A percentile compares a stretch with the other conserved stretches of the same genome.
These are phyloP conservation scores for Penicillium sp. DNA, from an alignment of 2,329 filamentous ascomycete species.

Conservation along the genomic window DNA sequence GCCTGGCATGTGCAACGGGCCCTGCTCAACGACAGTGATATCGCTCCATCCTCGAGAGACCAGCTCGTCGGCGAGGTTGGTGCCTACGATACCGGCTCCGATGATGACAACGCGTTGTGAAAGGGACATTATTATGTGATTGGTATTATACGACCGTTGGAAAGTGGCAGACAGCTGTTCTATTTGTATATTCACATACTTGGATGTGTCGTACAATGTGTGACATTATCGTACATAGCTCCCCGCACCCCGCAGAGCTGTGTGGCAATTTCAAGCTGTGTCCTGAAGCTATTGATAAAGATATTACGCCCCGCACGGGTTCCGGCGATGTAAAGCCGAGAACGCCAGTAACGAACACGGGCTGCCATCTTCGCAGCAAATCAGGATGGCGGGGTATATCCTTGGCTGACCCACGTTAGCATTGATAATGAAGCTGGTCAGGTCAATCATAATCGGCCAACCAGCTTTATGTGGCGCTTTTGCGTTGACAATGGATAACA, in stretches of 20 bases:
- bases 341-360: not conserved
- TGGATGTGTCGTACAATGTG: not conserved
- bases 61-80: slow-evolving; percentile 57
- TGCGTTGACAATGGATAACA: not conserved
- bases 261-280: not conserved
- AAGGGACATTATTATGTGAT: slow-evolving; percentile 23
- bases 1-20: slow-evolving; percentile 54
- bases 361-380: not conserved
- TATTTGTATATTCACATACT: slow-evolving; percentile 3
- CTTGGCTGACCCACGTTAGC: not conserved
- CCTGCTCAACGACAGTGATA: slow-evolving; percentile 58
- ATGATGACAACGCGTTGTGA: slow-evolving; percentile 49
- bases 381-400: not conserved
- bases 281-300: not conserved
- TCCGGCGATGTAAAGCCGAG: slow-evolving; percentile 8
- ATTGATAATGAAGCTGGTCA: not conserved
- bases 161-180: not conserved
- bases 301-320: slow-evolving; percentile 8
- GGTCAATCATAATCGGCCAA: not conserved
- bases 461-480: not conserved
- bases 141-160: not conserved
- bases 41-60: slow-evolving; percentile 54
- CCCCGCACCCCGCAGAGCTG: not conserved
- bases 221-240: not conserved
- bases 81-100: slow-evolving; percentile 57